Base-by-base conservation (phyloP, 2,329 filamentous ascomycete species). In the Blastomyces gilchristii region DNA sequence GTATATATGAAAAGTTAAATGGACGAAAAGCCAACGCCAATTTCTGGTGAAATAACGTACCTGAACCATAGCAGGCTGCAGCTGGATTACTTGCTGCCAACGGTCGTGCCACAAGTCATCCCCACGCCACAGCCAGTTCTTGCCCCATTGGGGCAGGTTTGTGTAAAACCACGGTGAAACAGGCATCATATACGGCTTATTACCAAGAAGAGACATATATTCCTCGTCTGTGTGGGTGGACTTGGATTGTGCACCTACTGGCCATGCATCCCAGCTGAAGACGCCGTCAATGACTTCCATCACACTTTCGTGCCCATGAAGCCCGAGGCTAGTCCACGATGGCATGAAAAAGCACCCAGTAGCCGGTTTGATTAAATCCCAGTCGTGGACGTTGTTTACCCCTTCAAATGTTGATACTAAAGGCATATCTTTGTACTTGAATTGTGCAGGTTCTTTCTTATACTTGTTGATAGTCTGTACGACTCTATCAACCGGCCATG, bases 121-220 rank as follows among this genome's bases (percentile, higher is more conserved):
- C n/a, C 83, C 82, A 28, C 79, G 78, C 77, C 82, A 87, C 6
- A 86, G 75, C 84, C 85, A 87, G 69, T 85, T 84, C 73, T 87
- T 87, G 52, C 75, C 71, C 67, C 79, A 86, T 7, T 76, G 74
- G 0, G 82, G 80, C 2, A 86, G 74, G 63, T 84, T 82, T 58
- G 85, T 85, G 71, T 73, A 82, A 69, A 78, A 82, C 82, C 82
- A 84, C 0, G 83, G 82, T 0, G 80, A 80, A n/a, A 83, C 78
- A 1, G 81, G 77, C 80, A 83, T 83, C 79, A 84, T 83, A 62
- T 76, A 80, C 3, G 73, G 71, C 68, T 79, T 80, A 5, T 69
- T 69, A 1, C 68, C 64, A 2, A 77, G 65, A 1, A 67, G 69
- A 1, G 66, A 63, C 68, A 77, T 75, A 69, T 78, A 83, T 4